phyloP scores from a whole-genome alignment of 352 stramenopile species.

The Peronospora farinosa region DNA sequence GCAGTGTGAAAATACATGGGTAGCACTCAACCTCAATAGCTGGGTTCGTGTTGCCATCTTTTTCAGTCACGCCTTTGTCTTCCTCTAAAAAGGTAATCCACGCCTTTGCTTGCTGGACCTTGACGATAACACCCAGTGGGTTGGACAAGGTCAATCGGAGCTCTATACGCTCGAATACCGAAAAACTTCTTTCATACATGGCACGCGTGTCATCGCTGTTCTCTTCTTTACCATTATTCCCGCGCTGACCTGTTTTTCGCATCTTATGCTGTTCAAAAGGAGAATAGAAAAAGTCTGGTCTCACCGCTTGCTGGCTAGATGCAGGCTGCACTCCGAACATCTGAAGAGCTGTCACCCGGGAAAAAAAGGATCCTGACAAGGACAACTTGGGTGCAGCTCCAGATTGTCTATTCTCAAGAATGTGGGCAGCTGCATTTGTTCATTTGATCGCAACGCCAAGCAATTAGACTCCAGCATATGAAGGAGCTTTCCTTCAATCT shows the following conservation, averaged over 20 bases:
- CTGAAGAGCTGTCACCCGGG: conserved; percentile 26
- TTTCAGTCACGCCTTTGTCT: background rate
- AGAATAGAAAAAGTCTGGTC: conserved; percentile 55
- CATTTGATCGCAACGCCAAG: conserved; percentile 36
- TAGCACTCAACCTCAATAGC: conserved; percentile 45
- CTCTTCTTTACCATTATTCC: conserved; percentile 8
- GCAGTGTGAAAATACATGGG: conserved; percentile 40
- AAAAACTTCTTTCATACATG: conserved; percentile 41
- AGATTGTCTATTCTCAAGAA: conserved; percentile 61
- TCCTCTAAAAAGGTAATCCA: conserved; percentile 37
- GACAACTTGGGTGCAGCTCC: conserved; percentile 31
- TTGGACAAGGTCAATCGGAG: conserved; percentile 62
- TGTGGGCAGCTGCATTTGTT: conserved; percentile 47
- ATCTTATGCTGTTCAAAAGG: conserved; percentile 50
- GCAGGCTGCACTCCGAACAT: conserved; percentile 28
- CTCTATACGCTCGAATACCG: conserved; percentile 50
- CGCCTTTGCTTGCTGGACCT: conserved; percentile 51
- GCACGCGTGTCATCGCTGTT: conserved; percentile 11
- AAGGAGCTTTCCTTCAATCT: conserved; percentile 48
- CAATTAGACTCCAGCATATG: conserved; percentile 53
- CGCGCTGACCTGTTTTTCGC: conserved; percentile 7
- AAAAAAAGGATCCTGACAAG: conserved; percentile 37
- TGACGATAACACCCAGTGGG: conserved; percentile 51
- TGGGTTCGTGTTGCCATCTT: background rate
- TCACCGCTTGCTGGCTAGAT: conserved; percentile 16